A percentile compares a stretch with the other conserved stretches of the same genome.
Evolutionary conservation across 176 grass and related monocot genomes (phyloP).

Genomic region (Saccharum officinarum): DNA sequence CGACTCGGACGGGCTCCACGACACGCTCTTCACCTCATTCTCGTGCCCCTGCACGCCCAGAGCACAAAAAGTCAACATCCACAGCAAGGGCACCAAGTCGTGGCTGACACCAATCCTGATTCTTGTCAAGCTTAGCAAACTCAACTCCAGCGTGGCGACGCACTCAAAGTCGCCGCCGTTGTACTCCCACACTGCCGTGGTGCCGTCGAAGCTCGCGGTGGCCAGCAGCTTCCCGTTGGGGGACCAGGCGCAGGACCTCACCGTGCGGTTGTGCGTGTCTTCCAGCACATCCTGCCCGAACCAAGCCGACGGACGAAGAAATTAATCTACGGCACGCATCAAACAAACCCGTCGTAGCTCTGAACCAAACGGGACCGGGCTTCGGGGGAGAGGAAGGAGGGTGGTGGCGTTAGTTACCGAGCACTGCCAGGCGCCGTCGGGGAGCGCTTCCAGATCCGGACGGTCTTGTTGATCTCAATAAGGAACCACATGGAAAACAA

Average conservation of each 20-base stretch:
- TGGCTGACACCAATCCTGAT: neutral
- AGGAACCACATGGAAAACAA: neutral
- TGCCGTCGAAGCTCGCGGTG: slow-evolving; percentile 87
- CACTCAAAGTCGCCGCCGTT: slow-evolving; percentile 77
- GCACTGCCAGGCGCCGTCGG: slow-evolving; percentile 70
- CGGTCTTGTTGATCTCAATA: slow-evolving; percentile 35
- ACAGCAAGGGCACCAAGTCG: neutral
- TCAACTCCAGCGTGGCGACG: slow-evolving; percentile 85
- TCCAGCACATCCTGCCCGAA: slow-evolving; percentile 65
- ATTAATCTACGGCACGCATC: neutral
- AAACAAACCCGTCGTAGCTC: neutral
- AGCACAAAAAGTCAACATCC: slow-evolving; percentile 13
- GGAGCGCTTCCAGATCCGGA: slow-evolving; percentile 82
- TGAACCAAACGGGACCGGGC: neutral
- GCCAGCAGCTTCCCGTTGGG: slow-evolving; percentile 86
- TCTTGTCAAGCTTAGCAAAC: neutral
- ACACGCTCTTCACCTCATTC: slow-evolving; percentile 93
- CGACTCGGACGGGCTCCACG: slow-evolving; percentile 73
- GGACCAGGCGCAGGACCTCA: slow-evolving; percentile 92
- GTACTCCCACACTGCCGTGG: slow-evolving; percentile 80
- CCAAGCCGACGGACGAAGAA: neutral
- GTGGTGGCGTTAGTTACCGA: slow-evolving; percentile 39
- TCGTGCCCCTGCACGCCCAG: slow-evolving; percentile 68
- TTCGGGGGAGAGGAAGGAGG: neutral
- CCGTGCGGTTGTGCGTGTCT: slow-evolving; percentile 84